A percentile compares a stretch with the other conserved stretches of the same genome.
Evolutionary conservation across 2,329 filamentous ascomycete species (phyloP).

Genomic region (Emergomyces pasteurianus): DNA sequence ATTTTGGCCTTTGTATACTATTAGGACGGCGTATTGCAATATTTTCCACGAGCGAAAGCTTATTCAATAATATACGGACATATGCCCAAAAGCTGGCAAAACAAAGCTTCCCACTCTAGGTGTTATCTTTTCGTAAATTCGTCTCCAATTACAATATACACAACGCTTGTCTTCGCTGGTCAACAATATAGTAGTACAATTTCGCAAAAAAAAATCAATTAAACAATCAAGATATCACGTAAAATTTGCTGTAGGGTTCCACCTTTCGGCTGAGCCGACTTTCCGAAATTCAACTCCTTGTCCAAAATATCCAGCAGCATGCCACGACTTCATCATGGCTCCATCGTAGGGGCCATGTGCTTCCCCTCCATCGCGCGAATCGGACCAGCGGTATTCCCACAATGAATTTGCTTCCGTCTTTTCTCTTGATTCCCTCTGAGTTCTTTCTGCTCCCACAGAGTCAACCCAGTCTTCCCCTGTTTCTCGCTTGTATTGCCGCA

Average conservation of each 20-base stretch:
- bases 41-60: background rate
- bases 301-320: constrained; percentile 82
- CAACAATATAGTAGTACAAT: background rate
- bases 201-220: background rate
- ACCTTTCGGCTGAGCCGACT: constrained; percentile 43
- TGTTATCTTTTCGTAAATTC: background rate
- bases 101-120: background rate
- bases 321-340: constrained; percentile 80
- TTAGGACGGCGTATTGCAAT: background rate
- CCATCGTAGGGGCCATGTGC: constrained; percentile 81
- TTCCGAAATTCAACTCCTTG: constrained; percentile 64
- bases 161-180: background rate
- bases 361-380: constrained; percentile 66
- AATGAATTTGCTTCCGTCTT: constrained; percentile 21
- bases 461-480: constrained; percentile 77
- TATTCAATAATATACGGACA: background rate
- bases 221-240: constrained; percentile 13
- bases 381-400: constrained; percentile 93
- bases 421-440: constrained; percentile 25
- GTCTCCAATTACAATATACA: background rate
- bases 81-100: background rate
- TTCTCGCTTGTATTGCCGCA: constrained; percentile 71
- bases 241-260: constrained; percentile 43
- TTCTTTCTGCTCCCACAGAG: constrained; percentile 17
- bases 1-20: background rate